These are phyloP conservation scores for Rhodotorula babjevae DNA, from an alignment of 768 basidiomycete genomes.

Conservation along the genomic window DNA sequence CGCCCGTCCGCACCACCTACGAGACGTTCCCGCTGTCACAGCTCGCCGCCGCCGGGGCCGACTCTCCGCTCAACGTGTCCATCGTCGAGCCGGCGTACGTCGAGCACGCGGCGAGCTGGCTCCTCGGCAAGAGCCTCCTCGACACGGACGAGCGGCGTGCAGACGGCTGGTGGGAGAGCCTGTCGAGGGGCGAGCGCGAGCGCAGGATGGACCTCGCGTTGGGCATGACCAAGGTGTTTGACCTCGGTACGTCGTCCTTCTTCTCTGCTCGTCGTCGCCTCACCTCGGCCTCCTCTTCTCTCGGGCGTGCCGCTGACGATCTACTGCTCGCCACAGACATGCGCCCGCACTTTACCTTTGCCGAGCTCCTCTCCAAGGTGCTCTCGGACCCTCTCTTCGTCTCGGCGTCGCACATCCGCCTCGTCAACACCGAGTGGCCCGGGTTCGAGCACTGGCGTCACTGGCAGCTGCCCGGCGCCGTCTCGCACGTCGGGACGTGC, in stretches of 20 bases:
- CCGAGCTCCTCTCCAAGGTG: neutral
- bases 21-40: constrained; percentile 18
- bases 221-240: neutral
- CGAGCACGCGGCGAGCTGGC: neutral
- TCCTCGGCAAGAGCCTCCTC: neutral
- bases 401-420: neutral
- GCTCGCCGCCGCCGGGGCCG: neutral
- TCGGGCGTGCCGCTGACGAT: too few species aligned
- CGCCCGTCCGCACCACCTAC: neutral
- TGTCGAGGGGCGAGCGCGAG: neutral
- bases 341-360: neutral
- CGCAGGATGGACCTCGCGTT: neutral
- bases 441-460: neutral
- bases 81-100: constrained; percentile 17
- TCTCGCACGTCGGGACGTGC: constrained; percentile 5
- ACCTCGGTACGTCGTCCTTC: neutral
- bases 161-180: neutral
- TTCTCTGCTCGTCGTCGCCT: too few species aligned
- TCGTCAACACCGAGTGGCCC: constrained; percentile 6
- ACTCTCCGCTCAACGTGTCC: neutral
- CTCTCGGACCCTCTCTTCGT: neutral
- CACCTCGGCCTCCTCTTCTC: too few species aligned
- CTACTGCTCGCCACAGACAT: neutral
- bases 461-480: neutral
- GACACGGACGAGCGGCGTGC: neutral